Evolutionary conservation across 169 alveolate genomes (phyloP), one percentile per base, ranked within the genome.

Genomic region (Theileria parva): DNA sequence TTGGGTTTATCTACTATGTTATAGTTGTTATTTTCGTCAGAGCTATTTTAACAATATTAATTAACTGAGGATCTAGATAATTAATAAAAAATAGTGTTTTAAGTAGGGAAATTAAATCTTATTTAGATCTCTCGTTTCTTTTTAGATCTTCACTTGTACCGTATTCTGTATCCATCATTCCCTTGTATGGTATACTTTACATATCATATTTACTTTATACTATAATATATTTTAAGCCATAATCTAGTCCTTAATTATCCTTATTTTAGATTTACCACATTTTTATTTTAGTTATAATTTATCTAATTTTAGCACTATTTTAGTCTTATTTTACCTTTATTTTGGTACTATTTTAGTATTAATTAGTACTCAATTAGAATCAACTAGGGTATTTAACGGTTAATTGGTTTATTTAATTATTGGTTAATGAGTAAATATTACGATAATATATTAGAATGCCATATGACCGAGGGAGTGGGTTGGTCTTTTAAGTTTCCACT

Each of bases 401-500:
- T 30, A 60, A 60, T 28, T 60, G 17, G 39, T 60, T 28, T 30
- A 60, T 28, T 60, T 60, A 13, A 13, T 0, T 60, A 60, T 60
- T 27, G 39, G 0, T 60, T 60, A 60, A 60, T 60, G 34, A 21
- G 39, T 60, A 13, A 1, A 44, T 44, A 44, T 44, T 44, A 13
- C 1, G 12, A 44, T 44, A 44, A 44, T 44, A 44, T 44, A 32
- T 78, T 32, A 78, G 61, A 85, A 85, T 2, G 91, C 91, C 85
- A 85, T 66, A 32, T 85, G 91, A 12, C 80, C 80, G 50, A 69
- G 81, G 3, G 67, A 48, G 68, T 55, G 27, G 27, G 87, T 78
- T 8, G 91, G 91, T 48, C 91, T 61, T 79, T 85, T 80, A 32
- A 85, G 71, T 44, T 64, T 71, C 91, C 91, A 85, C 61, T 50